A percentile compares a stretch with the other conserved stretches of the same genome.
These are phyloP conservation scores for Dothidotthia symphoricarpi DNA, from an alignment of 2,329 filamentous ascomycete genomes.

Conservation along the genomic window DNA sequence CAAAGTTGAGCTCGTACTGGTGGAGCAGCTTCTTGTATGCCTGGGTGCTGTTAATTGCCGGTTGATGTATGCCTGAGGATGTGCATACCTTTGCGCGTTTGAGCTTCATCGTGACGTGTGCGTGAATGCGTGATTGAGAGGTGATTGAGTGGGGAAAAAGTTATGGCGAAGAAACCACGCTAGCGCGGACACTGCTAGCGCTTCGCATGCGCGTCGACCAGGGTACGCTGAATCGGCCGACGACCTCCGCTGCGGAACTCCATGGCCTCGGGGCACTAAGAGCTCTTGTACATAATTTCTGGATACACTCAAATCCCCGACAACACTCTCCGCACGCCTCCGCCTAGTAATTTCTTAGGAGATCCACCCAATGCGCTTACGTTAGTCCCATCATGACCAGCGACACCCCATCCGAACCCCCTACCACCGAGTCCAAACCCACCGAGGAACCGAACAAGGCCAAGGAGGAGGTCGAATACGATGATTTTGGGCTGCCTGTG, in stretches of 20 bases:
- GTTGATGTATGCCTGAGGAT: neutral
- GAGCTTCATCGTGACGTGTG: slow-evolving; percentile 29
- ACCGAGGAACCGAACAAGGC: slow-evolving; percentile 13
- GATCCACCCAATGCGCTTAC: slow-evolving; percentile 4
- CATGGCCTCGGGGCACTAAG: too few relatives aligned
- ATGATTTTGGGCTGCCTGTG: slow-evolving; percentile 71
- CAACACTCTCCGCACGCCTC: neutral
- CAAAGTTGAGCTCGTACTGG: slow-evolving; percentile 82
- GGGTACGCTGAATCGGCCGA: too few relatives aligned
- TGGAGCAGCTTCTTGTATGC: slow-evolving; percentile 91
- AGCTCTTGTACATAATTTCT: slow-evolving; percentile 5
- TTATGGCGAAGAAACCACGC: neutral
- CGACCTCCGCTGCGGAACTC: too few relatives aligned
- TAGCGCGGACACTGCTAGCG: neutral
- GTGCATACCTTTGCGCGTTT: slow-evolving; percentile 33
- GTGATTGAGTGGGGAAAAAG: slow-evolving; percentile 1
- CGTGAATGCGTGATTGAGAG: slow-evolving; percentile 1
- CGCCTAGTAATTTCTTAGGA: neutral
- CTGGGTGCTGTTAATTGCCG: slow-evolving; percentile 52
- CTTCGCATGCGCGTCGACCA: slow-evolving; percentile 1
- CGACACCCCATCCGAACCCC: slow-evolving; percentile 30
- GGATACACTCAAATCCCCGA: slow-evolving; percentile 5
- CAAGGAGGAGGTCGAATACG: slow-evolving; percentile 50
- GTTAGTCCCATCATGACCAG: slow-evolving; percentile 26
- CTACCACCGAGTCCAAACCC: slow-evolving; percentile 24